Percentiles rank a stretch among this genome's conserved stretches.
Conservation (phyloP, 768 basidiomycete species). For the Naematelia encephala region DNA sequence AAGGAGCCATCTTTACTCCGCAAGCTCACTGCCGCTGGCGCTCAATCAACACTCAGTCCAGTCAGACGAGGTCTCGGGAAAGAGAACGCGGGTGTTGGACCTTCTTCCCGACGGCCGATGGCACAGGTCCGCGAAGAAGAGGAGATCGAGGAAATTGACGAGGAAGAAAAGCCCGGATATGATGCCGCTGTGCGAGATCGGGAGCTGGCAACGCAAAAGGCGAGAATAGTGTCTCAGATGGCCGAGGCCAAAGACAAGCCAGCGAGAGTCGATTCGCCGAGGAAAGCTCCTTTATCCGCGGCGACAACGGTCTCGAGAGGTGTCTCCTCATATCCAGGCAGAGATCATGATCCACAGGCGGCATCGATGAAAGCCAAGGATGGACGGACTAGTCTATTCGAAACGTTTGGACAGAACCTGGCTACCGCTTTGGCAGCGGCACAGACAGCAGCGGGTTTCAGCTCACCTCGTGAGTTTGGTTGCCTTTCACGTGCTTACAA, state of each 20-base stretch:
- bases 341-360: background rate
- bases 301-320: slow-evolving; percentile 11
- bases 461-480: slow-evolving; percentile 25
- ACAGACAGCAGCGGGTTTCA: slow-evolving; percentile 16
- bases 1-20: slow-evolving; percentile 45
- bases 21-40: slow-evolving; percentile 47
- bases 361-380: background rate
- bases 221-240: slow-evolving; percentile 91
- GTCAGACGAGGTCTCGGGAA: slow-evolving; percentile 24
- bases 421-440: slow-evolving; percentile 16
- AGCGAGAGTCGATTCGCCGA: slow-evolving; percentile 45
- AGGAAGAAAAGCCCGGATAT: slow-evolving; percentile 51
- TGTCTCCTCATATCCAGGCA: background rate
- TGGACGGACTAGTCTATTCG: slow-evolving; percentile 6
- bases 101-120: slow-evolving; percentile 22
- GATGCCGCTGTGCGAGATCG: slow-evolving; percentile 55
- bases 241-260: slow-evolving; percentile 55
- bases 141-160: slow-evolving; percentile 53
- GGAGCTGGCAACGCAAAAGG: slow-evolving; percentile 85
- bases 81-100: slow-evolving; percentile 12
- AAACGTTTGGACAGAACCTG: slow-evolving; percentile 25
- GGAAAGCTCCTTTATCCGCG: slow-evolving; percentile 41
- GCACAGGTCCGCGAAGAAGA: slow-evolving; percentile 46
- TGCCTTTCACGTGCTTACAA: background rate
- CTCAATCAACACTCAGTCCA: slow-evolving; percentile 61